A percentile compares a stretch with the other conserved stretches of the same genome.
phyloP scores from a whole-genome alignment of 768 basidiomycete species.

The Cyclocybe cylindracea region DNA sequence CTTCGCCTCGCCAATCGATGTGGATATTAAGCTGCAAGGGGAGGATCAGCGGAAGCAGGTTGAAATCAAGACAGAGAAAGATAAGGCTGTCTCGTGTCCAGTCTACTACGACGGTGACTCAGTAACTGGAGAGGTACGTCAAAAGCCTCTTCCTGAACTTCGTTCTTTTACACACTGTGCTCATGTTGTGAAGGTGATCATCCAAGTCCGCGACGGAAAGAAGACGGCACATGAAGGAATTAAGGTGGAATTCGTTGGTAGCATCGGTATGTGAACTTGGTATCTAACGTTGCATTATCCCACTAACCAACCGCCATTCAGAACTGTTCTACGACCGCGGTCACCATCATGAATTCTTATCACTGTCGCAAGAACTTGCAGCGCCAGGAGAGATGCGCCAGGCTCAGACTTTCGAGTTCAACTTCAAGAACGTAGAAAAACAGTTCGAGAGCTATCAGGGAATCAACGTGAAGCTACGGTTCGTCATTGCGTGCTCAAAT shows the following conservation, averaged over 20 bases:
- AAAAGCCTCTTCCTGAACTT: neutral
- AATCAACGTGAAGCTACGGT: conserved; percentile 98
- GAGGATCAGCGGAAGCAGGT: conserved; percentile 89
- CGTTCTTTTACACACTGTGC: neutral
- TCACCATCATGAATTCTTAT: conserved; percentile 97
- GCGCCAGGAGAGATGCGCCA: conserved; percentile 97
- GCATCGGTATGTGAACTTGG: conserved; percentile 68
- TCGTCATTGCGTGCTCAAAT: conserved; percentile 23
- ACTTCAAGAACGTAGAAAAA: conserved; percentile 99
- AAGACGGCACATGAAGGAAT: conserved; percentile 94
- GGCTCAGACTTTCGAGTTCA: conserved; percentile 94
- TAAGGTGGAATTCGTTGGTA: conserved; percentile 96
- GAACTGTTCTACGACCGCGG: conserved; percentile 97
- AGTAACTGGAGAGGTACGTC: conserved; percentile 76
- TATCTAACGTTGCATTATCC: neutral
- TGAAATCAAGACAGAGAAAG: conserved; percentile 89
- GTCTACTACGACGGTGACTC: conserved; percentile 97
- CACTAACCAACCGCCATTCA: conserved; percentile 22
- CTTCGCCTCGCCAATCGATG: conserved; percentile 88
- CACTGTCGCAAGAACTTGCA: conserved; percentile 91
- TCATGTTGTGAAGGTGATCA: conserved; percentile 57
- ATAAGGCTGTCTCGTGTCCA: conserved; percentile 80
- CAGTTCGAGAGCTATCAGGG: conserved; percentile 98
- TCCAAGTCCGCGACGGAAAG: conserved; percentile 94
- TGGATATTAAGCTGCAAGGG: conserved; percentile 85